These are phyloP conservation scores for Pichia occidentalis DNA, from an alignment of 805 yeast genomes.

Conservation along the genomic window DNA sequence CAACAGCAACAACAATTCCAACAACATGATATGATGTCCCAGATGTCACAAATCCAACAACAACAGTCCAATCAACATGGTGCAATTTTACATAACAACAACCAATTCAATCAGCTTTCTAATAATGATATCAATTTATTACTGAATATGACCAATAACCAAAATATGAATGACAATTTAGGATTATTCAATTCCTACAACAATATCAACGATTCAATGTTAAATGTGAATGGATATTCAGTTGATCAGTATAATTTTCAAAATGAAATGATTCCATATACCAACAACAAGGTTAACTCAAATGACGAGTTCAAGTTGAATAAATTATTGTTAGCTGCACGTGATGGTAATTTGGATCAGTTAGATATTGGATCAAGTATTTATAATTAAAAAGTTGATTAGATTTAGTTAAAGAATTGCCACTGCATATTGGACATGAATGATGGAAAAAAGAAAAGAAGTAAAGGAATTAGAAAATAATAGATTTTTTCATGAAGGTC, in stretches of 20 bases:
- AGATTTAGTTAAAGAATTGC: too few relatives aligned
- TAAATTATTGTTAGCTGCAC: constrained; percentile 47
- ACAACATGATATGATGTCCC: constrained; percentile 11
- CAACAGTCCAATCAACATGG: constrained; percentile 22
- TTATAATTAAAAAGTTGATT: constrained; percentile 15
- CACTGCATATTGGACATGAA: too few relatives aligned
- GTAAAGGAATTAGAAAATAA: too few relatives aligned
- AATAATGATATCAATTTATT: constrained; percentile 12
- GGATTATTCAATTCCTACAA: constrained; percentile 23
- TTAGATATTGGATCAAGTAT: constrained; percentile 40
- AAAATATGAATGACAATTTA: constrained; percentile 19
- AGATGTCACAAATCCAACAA: constrained; percentile 25
- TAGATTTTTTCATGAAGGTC: too few relatives aligned
- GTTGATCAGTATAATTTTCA: constrained; percentile 19
- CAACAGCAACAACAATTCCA: constrained; percentile 16
- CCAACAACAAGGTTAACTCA: constrained; percentile 14
- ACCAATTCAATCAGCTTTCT: constrained; percentile 6
- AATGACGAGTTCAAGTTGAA: constrained; percentile 36
- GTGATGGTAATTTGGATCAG: constrained; percentile 49
- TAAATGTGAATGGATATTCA: constrained; percentile 13
- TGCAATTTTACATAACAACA: too few relatives aligned
- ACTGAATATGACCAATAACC: constrained; percentile 12
- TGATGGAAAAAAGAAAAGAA: too few relatives aligned
- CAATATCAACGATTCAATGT: constrained; percentile 20
- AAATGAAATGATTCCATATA: constrained; percentile 25